Evolutionary conservation across 2,329 filamentous ascomycete genomes (phyloP).

Genomic region (Curvularia sp.): DNA sequence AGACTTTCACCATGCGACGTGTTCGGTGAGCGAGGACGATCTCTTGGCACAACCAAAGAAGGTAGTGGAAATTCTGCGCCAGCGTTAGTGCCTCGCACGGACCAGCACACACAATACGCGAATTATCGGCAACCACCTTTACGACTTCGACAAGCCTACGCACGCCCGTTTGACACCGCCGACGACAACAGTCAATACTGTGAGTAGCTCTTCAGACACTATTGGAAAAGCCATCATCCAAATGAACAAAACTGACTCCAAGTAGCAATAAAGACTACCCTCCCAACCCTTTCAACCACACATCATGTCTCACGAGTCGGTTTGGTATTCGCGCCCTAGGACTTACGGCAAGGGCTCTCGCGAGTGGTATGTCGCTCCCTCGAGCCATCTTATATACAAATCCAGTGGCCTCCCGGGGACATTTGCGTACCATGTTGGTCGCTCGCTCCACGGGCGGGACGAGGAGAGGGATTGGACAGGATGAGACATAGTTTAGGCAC

Average conservation of each 20-base stretch:
- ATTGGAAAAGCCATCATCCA: not conserved
- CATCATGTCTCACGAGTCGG: slow-evolving; percentile 89
- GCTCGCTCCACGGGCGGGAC: not conserved
- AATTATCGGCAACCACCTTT: slow-evolving; percentile 13
- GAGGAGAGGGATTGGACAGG: slow-evolving; percentile 7
- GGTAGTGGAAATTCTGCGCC: slow-evolving; percentile 8
- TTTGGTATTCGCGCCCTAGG: slow-evolving; percentile 99
- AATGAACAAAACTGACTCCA: not conserved
- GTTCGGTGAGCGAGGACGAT: slow-evolving; percentile 1
- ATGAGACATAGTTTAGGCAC: slow-evolving; percentile 7
- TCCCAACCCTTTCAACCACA: slow-evolving; percentile 48
- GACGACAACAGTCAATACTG: slow-evolving; percentile 21
- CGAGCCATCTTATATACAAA: slow-evolving; percentile 8
- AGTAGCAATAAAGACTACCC: slow-evolving; percentile 13
- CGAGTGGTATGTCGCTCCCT: slow-evolving; percentile 74
- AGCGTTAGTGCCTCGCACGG: slow-evolving; percentile 12
- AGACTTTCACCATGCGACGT: slow-evolving; percentile 7
- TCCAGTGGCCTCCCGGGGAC: not conserved
- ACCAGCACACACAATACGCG: slow-evolving; percentile 21
- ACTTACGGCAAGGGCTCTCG: slow-evolving; percentile 97
- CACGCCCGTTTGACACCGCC: slow-evolving; percentile 18
- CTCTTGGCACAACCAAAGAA: slow-evolving; percentile 14
- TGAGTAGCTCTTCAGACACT: not conserved
- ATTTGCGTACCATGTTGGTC: slow-evolving; percentile 33
- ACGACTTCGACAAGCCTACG: slow-evolving; percentile 18